Conservation (phyloP, 768 basidiomycete genomes). For the Tricholoma sp. region DNA sequence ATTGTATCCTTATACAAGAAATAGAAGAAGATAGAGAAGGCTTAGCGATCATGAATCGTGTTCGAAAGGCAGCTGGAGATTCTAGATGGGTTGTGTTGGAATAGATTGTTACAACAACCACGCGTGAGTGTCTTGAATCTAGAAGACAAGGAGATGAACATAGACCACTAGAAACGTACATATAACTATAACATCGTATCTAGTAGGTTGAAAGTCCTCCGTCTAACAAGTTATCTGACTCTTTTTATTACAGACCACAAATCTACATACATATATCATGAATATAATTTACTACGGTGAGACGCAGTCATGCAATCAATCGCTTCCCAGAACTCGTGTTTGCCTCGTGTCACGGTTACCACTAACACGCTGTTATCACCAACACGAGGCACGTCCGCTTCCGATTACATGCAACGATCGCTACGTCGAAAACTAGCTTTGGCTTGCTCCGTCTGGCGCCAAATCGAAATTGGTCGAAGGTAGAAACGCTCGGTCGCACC, state of each 20-base stretch:
- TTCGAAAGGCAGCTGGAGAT: constrained; percentile 82
- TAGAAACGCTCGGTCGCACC: not conserved
- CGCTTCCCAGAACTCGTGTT: not conserved
- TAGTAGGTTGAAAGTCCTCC: not conserved
- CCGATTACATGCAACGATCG: no score
- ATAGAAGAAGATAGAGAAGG: constrained; percentile 78
- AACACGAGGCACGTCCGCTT: not conserved
- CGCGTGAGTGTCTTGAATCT: not conserved
- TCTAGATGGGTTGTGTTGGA: constrained; percentile 26
- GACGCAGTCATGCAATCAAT: not conserved
- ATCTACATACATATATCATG: not conserved
- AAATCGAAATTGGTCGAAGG: not conserved
- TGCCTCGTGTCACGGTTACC: not conserved
- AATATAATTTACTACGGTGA: not conserved
- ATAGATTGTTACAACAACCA: constrained; percentile 3
- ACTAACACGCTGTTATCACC: not conserved
- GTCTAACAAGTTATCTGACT: not conserved
- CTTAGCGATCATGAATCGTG: constrained; percentile 91
- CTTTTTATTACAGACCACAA: not conserved
- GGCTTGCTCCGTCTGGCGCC: not conserved
- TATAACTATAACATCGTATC: not conserved
- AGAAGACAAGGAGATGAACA: not conserved
- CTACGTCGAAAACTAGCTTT: not conserved
- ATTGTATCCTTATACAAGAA: constrained; percentile 83
- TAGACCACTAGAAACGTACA: not conserved